Evolutionary conservation across 345 rosid genomes (phyloP), one percentile per base, ranked within the genome.

Genomic region (Hypericum perforatum): DNA sequence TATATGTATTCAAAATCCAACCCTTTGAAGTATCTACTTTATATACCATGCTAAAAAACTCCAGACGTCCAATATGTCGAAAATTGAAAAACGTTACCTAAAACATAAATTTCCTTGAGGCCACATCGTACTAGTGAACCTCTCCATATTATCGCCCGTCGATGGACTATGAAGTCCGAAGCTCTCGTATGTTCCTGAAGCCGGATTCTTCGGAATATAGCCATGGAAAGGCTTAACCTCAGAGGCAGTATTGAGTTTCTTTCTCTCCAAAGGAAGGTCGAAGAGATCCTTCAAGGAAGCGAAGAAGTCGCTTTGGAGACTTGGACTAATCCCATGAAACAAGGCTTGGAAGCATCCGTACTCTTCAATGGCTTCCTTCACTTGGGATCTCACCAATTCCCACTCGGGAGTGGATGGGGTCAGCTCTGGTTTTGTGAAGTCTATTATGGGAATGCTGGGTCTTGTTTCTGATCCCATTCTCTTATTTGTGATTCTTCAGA

Each of bases 41-140:
- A 22, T 22, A 22, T 22, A 4, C 32, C 32, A 22, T 22, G 32
- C 32, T 22, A 22, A 22, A 22, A 22, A 22, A 22, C n/a, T 22
- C 2, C 32, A 22, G 32, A 22, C 4, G 32, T 22, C 32, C 2
- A 22, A 22, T 1, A 22, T 22, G 4, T 22, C 32, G 4, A 22
- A 22, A 22, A 22, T 22, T 4, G 4, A 22, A 22, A 22, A 22
- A 22, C 9, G 11, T 1, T 55, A 79, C 82, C 69, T 22, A 22
- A 22, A 22, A 40, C 49, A 79, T 76, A 14, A 41, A 68, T 16
- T 72, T 42, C 68, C 58, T 62, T 60, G 38, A 65, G 65, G 13
- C 76, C 54, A 14, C 32, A 22, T 1, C 4, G 32, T 22, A 77
- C 65, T 39, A 2, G 50, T 13, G 10, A 46, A 9, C 9, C 0